Evolutionary conservation across 805 yeast genomes (phyloP).

Genomic region (Zygoascus flipseniorum): DNA sequence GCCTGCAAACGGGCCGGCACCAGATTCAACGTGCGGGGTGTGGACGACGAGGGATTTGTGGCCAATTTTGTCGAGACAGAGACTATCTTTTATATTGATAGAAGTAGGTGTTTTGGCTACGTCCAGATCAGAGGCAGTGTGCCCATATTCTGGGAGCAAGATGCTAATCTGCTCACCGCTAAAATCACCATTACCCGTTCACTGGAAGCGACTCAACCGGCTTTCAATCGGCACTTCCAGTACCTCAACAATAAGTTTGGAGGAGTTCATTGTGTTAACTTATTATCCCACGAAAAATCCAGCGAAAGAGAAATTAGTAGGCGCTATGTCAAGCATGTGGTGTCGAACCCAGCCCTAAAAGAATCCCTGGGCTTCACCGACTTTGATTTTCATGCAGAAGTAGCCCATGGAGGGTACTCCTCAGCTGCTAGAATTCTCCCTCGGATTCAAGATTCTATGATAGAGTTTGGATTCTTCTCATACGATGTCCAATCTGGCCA

Average conservation of each 20-base stretch:
- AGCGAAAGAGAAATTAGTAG: conserved; percentile 66
- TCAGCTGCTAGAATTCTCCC: conserved; percentile 68
- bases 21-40: conserved; percentile 87
- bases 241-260: conserved; percentile 69
- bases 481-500: conserved; percentile 51
- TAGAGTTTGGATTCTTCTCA: conserved; percentile 75
- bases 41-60: conserved; percentile 90
- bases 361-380: conserved; percentile 50
- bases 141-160: conserved; percentile 98
- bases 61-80: conserved; percentile 96
- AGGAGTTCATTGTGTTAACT: conserved; percentile 78
- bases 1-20: conserved; percentile 99
- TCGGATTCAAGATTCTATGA: conserved; percentile 53
- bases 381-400: conserved; percentile 91
- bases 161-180: conserved; percentile 81
- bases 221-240: conserved; percentile 75
- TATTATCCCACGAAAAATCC: conserved; percentile 63
- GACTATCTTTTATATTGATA: conserved; percentile 51
- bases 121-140: conserved; percentile 92
- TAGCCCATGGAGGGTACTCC: conserved; percentile 82
- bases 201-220: conserved; percentile 84
- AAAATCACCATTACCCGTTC: conserved; percentile 86
- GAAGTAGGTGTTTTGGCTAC: conserved; percentile 56
- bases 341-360: conserved; percentile 27
- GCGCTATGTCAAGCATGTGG: conserved; percentile 55